Evolutionary conservation across 371 early-diverging fungal species (phyloP).

Genomic region (Globomyces sp.): DNA sequence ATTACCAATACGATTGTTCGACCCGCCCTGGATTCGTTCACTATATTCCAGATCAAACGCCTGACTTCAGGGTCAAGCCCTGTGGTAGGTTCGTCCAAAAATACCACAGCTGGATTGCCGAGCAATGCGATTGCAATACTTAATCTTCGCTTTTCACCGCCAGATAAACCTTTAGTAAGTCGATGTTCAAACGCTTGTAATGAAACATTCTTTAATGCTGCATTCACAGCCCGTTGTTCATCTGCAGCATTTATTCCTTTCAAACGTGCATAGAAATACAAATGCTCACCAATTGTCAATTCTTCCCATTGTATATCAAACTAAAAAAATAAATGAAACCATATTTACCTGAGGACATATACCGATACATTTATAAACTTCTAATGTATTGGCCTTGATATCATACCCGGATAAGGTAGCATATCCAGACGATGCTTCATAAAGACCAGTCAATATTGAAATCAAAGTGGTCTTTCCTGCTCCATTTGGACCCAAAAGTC

Average conservation of each 20-base stretch:
- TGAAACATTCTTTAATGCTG: slow-evolving; percentile 26
- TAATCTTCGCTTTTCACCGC: slow-evolving; percentile 40
- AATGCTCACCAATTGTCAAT: slow-evolving; percentile 64
- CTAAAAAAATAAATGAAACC: not conserved
- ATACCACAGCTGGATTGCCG: slow-evolving; percentile 58
- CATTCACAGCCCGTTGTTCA: slow-evolving; percentile 47
- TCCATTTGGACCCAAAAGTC: slow-evolving; percentile 57
- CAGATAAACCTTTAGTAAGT: slow-evolving; percentile 22
- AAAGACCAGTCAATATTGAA: slow-evolving; percentile 64
- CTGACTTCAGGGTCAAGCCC: slow-evolving; percentile 68
- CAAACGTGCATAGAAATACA: slow-evolving; percentile 66
- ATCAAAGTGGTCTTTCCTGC: slow-evolving; percentile 66
- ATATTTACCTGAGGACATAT: slow-evolving; percentile 58
- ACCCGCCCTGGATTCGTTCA: slow-evolving; percentile 50
- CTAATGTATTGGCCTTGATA: slow-evolving; percentile 48
- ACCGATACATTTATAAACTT: slow-evolving; percentile 63
- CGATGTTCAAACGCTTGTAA: slow-evolving; percentile 26
- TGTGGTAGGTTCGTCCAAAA: slow-evolving; percentile 59
- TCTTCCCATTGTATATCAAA: slow-evolving; percentile 73
- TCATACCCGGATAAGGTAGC: slow-evolving; percentile 56
- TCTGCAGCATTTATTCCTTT: slow-evolving; percentile 56
- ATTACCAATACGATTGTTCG: slow-evolving; percentile 55
- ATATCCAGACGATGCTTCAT: slow-evolving; percentile 54
- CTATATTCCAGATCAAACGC: slow-evolving; percentile 65
- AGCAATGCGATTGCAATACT: slow-evolving; percentile 65